These are phyloP conservation scores for Suhomyces canberraensis DNA, from an alignment of 805 yeast genomes.

Conservation along the genomic window DNA sequence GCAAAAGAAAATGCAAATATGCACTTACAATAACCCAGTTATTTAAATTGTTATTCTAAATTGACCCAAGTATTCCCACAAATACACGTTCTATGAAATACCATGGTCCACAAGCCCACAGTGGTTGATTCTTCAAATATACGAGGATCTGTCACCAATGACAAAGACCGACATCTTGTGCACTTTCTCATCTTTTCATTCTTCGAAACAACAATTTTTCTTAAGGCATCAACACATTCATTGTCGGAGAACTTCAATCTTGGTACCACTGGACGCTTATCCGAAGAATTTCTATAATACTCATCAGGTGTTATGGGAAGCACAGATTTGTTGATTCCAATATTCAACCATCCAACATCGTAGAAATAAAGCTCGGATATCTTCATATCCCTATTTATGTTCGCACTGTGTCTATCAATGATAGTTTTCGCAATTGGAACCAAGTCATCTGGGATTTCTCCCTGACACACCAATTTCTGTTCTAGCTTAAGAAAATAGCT, in stretches of 20 bases:
- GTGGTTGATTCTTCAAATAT: conserved; percentile 32
- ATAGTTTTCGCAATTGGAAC: conserved; percentile 40
- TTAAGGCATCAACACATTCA: conserved; percentile 35
- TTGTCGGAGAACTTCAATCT: conserved; percentile 18
- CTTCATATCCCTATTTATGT: conserved; percentile 43
- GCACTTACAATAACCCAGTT: too few relatives aligned
- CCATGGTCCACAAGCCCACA: conserved; percentile 53
- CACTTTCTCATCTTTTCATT: conserved; percentile 30
- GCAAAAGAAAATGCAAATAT: too few relatives aligned
- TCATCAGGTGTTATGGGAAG: not conserved
- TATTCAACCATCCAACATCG: conserved; percentile 63
- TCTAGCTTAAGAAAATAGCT: conserved; percentile 48
- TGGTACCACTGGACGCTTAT: not conserved
- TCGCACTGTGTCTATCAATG: conserved; percentile 45
- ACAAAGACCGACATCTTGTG: conserved; percentile 40
- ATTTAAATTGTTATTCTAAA: too few relatives aligned
- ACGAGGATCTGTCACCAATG: conserved; percentile 38
- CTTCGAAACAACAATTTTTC: conserved; percentile 31
- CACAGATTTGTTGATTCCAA: conserved; percentile 19
- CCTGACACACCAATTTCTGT: conserved; percentile 59
- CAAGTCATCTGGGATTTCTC: conserved; percentile 50
- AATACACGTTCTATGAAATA: conserved; percentile 69
- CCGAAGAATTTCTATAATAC: not conserved
- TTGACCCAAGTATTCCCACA: conserved; percentile 79
- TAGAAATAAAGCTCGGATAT: conserved; percentile 57